A percentile compares a stretch with the other conserved stretches of the same genome.
Conservation (phyloP, 2,329 filamentous ascomycete species). For the Exophiala alcalophila region DNA sequence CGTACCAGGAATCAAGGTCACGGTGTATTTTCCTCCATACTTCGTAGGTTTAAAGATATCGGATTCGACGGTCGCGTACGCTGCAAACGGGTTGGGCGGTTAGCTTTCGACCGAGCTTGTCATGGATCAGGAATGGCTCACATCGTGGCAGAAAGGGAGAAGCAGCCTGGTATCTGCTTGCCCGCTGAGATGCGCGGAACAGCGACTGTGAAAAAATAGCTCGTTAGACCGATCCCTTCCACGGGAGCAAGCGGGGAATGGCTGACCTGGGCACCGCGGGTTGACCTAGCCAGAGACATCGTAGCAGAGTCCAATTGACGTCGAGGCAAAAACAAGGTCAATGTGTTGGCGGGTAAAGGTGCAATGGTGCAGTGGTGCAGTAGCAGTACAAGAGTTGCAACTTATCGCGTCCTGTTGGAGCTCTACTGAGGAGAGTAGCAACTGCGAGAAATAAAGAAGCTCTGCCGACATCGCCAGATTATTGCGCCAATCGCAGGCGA, state of each 20-base stretch:
- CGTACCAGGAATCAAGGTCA: slow-evolving; percentile 90
- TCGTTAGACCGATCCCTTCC: slow-evolving; percentile 5
- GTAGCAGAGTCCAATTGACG: slow-evolving; percentile 1
- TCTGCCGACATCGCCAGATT: slow-evolving; percentile 16
- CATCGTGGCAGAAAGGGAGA: slow-evolving; percentile 27
- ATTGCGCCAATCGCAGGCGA: neutral
- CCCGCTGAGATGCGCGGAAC: slow-evolving; percentile 27
- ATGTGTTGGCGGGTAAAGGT: neutral
- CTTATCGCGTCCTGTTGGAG: slow-evolving; percentile 7
- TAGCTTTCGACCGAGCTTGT: neutral
- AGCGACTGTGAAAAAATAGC: slow-evolving; percentile 27
- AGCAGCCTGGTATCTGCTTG: slow-evolving; percentile 16
- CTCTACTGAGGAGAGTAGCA: slow-evolving; percentile 6
- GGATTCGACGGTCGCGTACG: slow-evolving; percentile 71
- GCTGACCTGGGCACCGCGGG: slow-evolving; percentile 28
- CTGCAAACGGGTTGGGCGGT: slow-evolving; percentile 9
- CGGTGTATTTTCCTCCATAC: slow-evolving; percentile 99
- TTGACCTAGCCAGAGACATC: slow-evolving; percentile 29
- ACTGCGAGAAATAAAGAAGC: slow-evolving; percentile 16
- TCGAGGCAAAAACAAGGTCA: slow-evolving; percentile 4
- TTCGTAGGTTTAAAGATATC: slow-evolving; percentile 99
- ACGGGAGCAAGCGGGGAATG: neutral
- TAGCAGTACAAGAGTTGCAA: slow-evolving; percentile 5
- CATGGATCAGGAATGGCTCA: slow-evolving; percentile 13
- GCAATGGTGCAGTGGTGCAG: slow-evolving; percentile 3